Evolutionary conservation across 164 flowering plant species (phyloP).

Genomic region (Platanus orientalis): DNA sequence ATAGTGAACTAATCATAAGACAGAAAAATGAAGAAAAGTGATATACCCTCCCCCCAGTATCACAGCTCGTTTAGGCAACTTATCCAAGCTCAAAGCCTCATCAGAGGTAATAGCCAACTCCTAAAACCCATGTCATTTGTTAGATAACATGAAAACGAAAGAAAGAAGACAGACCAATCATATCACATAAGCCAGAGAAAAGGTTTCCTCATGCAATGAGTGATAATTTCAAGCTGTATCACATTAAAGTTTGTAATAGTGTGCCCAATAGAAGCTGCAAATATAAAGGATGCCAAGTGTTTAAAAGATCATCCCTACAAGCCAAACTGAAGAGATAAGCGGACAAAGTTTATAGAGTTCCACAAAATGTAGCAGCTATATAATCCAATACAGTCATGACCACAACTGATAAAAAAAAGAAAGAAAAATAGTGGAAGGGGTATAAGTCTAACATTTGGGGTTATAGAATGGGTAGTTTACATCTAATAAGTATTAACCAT

Average conservation of each 20-base stretch:
- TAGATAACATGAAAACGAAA: neutral
- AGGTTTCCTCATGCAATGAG: neutral
- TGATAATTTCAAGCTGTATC: neutral
- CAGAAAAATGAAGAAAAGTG: neutral
- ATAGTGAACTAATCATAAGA: neutral
- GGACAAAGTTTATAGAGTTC: neutral
- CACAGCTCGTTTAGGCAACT: conserved; percentile 81
- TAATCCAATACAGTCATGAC: neutral
- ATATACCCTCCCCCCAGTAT: conserved; percentile 90
- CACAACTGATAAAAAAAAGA: neutral
- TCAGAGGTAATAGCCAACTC: conserved; percentile 94
- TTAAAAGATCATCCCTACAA: neutral
- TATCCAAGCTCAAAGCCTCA: conserved; percentile 97
- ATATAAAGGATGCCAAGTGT: neutral
- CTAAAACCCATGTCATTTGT: conserved; percentile 29
- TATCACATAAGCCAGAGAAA: neutral
- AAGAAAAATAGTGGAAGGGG: neutral
- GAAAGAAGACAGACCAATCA: neutral
- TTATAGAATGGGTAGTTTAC: too few relatives aligned
- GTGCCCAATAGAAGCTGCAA: neutral
- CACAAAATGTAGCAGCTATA: neutral
- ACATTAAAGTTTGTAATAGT: neutral
- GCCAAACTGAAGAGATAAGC: neutral
- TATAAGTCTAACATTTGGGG: too few relatives aligned
- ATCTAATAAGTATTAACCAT: too few relatives aligned